Percentiles rank a stretch among this genome's conserved stretches.
Conservation (phyloP, 1,139 yeast species). For the Geotrichum reessii region DNA sequence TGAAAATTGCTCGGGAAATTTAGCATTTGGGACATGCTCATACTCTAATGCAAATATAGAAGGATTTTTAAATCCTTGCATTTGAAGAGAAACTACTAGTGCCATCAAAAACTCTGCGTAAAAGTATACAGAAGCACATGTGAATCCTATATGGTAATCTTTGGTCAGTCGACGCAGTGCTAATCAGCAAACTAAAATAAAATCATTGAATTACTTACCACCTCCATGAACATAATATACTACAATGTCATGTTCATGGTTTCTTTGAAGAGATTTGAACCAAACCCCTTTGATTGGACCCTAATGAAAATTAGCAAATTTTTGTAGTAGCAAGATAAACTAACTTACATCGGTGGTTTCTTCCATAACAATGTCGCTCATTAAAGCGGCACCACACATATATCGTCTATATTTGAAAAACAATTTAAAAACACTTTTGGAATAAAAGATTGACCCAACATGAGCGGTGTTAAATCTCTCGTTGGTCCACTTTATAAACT, state of each 20-base stretch:
- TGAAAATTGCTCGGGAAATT: constrained; percentile 31
- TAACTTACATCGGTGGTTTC: constrained; percentile 18
- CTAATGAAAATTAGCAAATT: constrained; percentile 8
- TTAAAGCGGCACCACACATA: constrained; percentile 28
- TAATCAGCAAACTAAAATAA: neutral
- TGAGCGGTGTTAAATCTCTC: constrained; percentile 22
- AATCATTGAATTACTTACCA: constrained; percentile 21
- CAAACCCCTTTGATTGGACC: constrained; percentile 34
- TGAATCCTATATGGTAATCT: constrained; percentile 1
- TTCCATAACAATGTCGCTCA: constrained; percentile 27
- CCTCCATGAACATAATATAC: constrained; percentile 39
- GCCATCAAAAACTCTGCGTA: constrained; percentile 40
- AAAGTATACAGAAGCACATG: constrained; percentile 26
- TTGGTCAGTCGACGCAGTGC: neutral
- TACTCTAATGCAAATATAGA: constrained; percentile 39
- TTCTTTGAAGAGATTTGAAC: constrained; percentile 34
- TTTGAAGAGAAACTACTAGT: constrained; percentile 36
- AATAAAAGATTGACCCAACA: constrained; percentile 25
- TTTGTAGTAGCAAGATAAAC: neutral
- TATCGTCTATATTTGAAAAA: constrained; percentile 27
- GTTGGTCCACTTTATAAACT: constrained; percentile 25
- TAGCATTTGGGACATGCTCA: constrained; percentile 27
- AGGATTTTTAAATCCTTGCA: constrained; percentile 45
- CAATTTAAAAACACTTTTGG: constrained; percentile 22
- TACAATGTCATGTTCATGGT: constrained; percentile 34